These are phyloP conservation scores for Serpula lacrymans DNA, from an alignment of 768 basidiomycete species.

Conservation along the genomic window DNA sequence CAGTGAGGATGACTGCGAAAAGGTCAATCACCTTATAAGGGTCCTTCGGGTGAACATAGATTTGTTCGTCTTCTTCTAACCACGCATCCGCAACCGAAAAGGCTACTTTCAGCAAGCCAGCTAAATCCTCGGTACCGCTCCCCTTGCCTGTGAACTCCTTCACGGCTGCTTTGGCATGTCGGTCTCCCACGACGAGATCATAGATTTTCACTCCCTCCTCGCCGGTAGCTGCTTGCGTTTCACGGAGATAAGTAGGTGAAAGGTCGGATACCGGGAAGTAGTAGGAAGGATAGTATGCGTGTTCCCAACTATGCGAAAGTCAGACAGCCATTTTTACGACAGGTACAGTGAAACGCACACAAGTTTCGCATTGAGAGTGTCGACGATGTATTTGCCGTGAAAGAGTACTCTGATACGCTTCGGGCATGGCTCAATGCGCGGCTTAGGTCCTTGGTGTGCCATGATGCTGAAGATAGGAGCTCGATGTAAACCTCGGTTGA, in stretches of 20 bases:
- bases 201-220: slow-evolving; percentile 35
- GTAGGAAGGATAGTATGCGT: slow-evolving; percentile 49
- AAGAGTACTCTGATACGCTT: slow-evolving; percentile 57
- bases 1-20: no score
- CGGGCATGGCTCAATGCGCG: slow-evolving; percentile 43
- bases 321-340: neutral
- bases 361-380: slow-evolving; percentile 53
- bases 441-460: slow-evolving; percentile 25
- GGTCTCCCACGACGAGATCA: slow-evolving; percentile 44
- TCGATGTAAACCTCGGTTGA: no score
- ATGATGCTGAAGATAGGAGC: slow-evolving; percentile 8
- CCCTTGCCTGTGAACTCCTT: slow-evolving; percentile 26
- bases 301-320: slow-evolving; percentile 46
- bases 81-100: slow-evolving; percentile 56
- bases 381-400: slow-evolving; percentile 48
- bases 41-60: slow-evolving; percentile 61
- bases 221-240: slow-evolving; percentile 23
- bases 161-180: slow-evolving; percentile 37
- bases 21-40: slow-evolving; percentile 63
- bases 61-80: slow-evolving; percentile 68
- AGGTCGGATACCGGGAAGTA: slow-evolving; percentile 49
- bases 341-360: slow-evolving; percentile 47
- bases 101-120: slow-evolving; percentile 45
- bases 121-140: slow-evolving; percentile 32
- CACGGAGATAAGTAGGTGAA: slow-evolving; percentile 37